Conservation (phyloP, 768 basidiomycete species). For the Chiua virens region DNA sequence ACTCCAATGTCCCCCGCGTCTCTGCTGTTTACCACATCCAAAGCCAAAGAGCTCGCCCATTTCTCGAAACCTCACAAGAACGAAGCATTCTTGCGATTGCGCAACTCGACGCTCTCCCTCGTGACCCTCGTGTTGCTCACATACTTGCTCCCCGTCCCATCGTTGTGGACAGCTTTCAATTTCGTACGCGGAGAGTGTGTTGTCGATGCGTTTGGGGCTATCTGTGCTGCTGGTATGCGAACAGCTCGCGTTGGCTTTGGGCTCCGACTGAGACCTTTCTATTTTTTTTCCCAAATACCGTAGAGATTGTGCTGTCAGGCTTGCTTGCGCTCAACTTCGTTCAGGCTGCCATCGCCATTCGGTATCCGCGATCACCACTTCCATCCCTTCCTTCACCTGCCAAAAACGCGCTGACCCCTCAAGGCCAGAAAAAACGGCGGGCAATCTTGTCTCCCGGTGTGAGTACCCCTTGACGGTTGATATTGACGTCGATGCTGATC, state of each 20-base stretch:
- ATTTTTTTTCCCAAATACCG: background rate
- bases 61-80: slow-evolving; percentile 36
- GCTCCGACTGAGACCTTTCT: background rate
- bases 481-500: background rate
- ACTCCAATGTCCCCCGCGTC: slow-evolving; percentile 24
- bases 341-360: slow-evolving; percentile 37
- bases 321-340: slow-evolving; percentile 35
- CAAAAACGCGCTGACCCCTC: slow-evolving; percentile 22
- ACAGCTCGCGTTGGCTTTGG: background rate
- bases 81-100: slow-evolving; percentile 40
- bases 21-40: slow-evolving; percentile 23
- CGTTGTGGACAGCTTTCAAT: slow-evolving; percentile 34
- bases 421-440: slow-evolving; percentile 28
- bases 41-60: slow-evolving; percentile 18
- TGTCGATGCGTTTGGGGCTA: slow-evolving; percentile 14
- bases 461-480: background rate
- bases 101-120: slow-evolving; percentile 37
- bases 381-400: slow-evolving; percentile 27
- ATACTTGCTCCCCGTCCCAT: slow-evolving; percentile 38
- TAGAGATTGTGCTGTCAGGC: slow-evolving; percentile 33
- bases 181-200: slow-evolving; percentile 25
- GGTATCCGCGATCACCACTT: slow-evolving; percentile 34
- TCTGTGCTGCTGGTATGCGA: slow-evolving; percentile 33
- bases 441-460: slow-evolving; percentile 24
- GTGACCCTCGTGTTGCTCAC: slow-evolving; percentile 35